These are phyloP conservation scores for Mycena epipterygia DNA, from an alignment of 768 basidiomycete genomes.

Conservation along the genomic window DNA sequence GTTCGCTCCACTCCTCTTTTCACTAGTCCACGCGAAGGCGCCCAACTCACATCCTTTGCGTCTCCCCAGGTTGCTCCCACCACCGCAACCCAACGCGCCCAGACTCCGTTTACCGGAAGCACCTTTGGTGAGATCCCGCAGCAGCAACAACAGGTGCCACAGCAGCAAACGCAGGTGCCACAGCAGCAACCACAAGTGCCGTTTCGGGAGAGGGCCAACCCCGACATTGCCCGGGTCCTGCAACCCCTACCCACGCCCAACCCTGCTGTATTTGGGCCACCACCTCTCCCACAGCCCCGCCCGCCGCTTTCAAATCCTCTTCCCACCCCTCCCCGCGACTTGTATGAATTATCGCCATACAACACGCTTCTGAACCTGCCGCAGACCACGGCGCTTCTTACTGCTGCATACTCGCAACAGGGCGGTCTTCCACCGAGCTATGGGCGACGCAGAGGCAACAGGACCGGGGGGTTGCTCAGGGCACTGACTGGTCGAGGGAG, in stretches of 20 bases:
- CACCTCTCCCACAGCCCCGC: slow-evolving; percentile 37
- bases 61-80: slow-evolving; percentile 26
- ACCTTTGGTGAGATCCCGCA: slow-evolving; percentile 2
- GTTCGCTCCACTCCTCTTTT: slow-evolving; percentile 34
- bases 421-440: slow-evolving; percentile 27
- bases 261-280: slow-evolving; percentile 47
- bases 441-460: slow-evolving; percentile 28
- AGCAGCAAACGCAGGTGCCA: slow-evolving; percentile 8
- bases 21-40: slow-evolving; percentile 20
- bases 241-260: slow-evolving; percentile 49
- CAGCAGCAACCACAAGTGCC: background rate
- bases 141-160: slow-evolving; percentile 4
- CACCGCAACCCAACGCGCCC: slow-evolving; percentile 1
- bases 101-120: slow-evolving; percentile 19
- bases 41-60: slow-evolving; percentile 29
- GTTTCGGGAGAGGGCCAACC: slow-evolving; percentile 28
- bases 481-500: slow-evolving; percentile 30
- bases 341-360: slow-evolving; percentile 73
- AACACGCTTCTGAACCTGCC: slow-evolving; percentile 67
- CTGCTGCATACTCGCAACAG: slow-evolving; percentile 44
- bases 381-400: slow-evolving; percentile 56
- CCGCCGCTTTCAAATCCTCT: slow-evolving; percentile 66
- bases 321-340: slow-evolving; percentile 70
- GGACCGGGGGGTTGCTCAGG: slow-evolving; percentile 28
- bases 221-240: slow-evolving; percentile 45